Percentiles rank a stretch among this genome's conserved stretches.
These are phyloP conservation scores for Pleurotus sapidus DNA, from an alignment of 768 basidiomycete genomes.

Conservation along the genomic window DNA sequence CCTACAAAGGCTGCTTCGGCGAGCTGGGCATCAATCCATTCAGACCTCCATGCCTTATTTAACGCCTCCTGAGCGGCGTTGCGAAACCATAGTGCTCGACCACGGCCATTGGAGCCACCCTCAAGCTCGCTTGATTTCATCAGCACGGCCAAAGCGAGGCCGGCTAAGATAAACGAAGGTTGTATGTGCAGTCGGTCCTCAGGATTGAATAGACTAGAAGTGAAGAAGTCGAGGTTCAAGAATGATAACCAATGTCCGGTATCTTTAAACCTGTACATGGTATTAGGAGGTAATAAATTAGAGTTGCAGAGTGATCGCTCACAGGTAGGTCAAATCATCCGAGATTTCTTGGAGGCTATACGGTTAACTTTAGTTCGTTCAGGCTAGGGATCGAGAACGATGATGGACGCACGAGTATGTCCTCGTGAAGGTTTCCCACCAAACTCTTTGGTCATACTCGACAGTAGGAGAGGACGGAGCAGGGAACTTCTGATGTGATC, in stretches of 20 bases:
- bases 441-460: constrained; percentile 32
- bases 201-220: constrained; percentile 47
- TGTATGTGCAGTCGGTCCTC: constrained; percentile 58
- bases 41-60: constrained; percentile 44
- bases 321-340: constrained; percentile 53
- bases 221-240: constrained; percentile 55
- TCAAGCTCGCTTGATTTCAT: constrained; percentile 73
- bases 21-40: constrained; percentile 58
- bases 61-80: constrained; percentile 55
- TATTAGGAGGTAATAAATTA: background rate
- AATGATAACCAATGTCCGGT: constrained; percentile 69
- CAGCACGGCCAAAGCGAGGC: constrained; percentile 66
- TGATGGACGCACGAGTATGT: constrained; percentile 31
- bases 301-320: constrained; percentile 17
- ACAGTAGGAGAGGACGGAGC: constrained; percentile 29
- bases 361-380: background rate
- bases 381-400: background rate
- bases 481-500: constrained; percentile 28
- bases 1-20: constrained; percentile 73
- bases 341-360: constrained; percentile 46
- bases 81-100: constrained; percentile 54
- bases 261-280: constrained; percentile 52
- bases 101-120: constrained; percentile 48
- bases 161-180: constrained; percentile 67
- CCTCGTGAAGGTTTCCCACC: constrained; percentile 42